phyloP scores from a whole-genome alignment of 352 stramenopile genomes.

The Pythium monospermum region DNA sequence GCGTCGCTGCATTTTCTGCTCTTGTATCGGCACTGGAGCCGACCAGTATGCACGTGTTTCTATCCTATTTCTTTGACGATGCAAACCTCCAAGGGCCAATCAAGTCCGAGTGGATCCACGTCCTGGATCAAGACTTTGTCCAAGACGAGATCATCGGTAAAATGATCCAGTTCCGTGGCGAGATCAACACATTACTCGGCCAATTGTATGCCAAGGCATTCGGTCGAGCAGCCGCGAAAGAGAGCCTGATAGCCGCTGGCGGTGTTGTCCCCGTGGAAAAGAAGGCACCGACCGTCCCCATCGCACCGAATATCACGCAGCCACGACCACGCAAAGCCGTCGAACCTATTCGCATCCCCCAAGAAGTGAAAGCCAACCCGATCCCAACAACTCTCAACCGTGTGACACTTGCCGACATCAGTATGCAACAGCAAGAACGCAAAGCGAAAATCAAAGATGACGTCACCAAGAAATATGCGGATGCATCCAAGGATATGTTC shows the following conservation, averaged over 20 bases:
- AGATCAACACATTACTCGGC: constrained; percentile 35
- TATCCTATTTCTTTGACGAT: constrained; percentile 82
- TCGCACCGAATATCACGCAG: constrained; percentile 85
- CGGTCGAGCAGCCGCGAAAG: constrained; percentile 34
- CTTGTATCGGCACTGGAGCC: constrained; percentile 69
- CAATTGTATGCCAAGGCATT: constrained; percentile 71
- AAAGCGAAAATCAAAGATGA: constrained; percentile 53
- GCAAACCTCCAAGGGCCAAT: constrained; percentile 58
- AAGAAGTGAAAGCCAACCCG: constrained; percentile 66
- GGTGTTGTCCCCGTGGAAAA: constrained; percentile 33
- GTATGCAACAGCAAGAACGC: constrained; percentile 46
- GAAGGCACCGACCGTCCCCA: constrained; percentile 57
- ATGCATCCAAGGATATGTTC: constrained; percentile 57
- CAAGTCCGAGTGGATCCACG: constrained; percentile 68
- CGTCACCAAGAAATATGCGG: constrained; percentile 70
- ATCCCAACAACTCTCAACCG: constrained; percentile 63
- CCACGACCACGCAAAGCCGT: constrained; percentile 57
- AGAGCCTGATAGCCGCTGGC: constrained; percentile 37
- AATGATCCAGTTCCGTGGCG: constrained; percentile 38
- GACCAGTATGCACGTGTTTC: constrained; percentile 82
- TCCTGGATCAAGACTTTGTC: constrained; percentile 86
- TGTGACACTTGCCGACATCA: constrained; percentile 58
- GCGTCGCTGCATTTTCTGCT: constrained; percentile 47
- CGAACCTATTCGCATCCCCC: constrained; percentile 76
- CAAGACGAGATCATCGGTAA: constrained; percentile 64